These are phyloP conservation scores for Aspergillus proliferans DNA, from an alignment of 2,329 filamentous ascomycete species.

Conservation along the genomic window DNA sequence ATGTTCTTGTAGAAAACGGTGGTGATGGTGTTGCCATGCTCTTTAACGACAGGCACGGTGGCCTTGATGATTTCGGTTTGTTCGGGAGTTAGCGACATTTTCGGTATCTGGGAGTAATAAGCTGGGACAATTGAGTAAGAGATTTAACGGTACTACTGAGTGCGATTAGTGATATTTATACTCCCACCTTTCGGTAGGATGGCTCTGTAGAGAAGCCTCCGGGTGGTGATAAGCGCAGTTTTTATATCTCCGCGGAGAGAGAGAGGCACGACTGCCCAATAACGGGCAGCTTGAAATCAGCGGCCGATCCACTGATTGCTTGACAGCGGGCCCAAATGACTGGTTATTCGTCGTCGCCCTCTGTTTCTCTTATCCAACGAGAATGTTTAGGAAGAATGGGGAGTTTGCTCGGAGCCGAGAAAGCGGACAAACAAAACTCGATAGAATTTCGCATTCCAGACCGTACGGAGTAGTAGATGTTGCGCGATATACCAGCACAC, in stretches of 20 bases:
- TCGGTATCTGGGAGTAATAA: neutral
- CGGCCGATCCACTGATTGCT: neutral
- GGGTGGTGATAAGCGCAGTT: neutral
- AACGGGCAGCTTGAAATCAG: neutral
- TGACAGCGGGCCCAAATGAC: neutral
- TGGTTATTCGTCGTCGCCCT: no score
- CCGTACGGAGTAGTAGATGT: no score
- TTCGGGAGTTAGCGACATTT: conserved; percentile 46
- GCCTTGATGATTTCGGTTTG: conserved; percentile 62
- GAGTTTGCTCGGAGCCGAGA: neutral
- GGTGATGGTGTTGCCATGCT: conserved; percentile 64
- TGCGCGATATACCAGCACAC: no score
- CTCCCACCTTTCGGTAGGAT: no score
- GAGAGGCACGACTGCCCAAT: neutral
- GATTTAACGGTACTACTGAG: no score
- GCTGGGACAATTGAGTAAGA: no score
- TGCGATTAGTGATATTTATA: no score
- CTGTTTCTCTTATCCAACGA: no score
- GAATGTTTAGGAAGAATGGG: neutral
- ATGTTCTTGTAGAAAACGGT: conserved; percentile 67
- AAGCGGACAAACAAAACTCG: no score
- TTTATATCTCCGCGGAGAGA: neutral
- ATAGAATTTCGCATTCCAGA: no score
- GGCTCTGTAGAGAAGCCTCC: no score
- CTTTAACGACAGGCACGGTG: conserved; percentile 62